Evolutionary conservation across 2,329 filamentous ascomycete species (phyloP).

Genomic region (Verticillium tricorpus): DNA sequence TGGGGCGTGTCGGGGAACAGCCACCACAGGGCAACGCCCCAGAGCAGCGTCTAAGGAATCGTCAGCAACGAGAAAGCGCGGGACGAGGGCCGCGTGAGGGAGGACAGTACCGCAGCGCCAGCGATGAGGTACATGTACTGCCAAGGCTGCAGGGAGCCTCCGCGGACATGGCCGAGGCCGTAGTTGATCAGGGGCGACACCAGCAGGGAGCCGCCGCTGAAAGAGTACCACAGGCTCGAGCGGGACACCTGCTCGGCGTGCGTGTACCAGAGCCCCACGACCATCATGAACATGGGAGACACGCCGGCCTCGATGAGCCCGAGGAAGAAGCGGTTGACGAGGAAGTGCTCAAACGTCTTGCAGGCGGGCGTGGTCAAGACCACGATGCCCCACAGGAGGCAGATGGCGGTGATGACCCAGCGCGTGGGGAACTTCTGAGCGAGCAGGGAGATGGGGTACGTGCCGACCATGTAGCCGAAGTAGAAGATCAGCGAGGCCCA

Average conservation of each 20-base stretch:
- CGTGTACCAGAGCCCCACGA: slow-evolving; percentile 34
- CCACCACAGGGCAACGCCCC: slow-evolving; percentile 18
- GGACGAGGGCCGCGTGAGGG: not conserved
- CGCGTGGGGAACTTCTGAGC: slow-evolving; percentile 22
- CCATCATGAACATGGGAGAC: slow-evolving; percentile 29
- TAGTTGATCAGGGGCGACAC: slow-evolving; percentile 28
- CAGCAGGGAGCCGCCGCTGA: slow-evolving; percentile 29
- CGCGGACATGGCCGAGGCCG: slow-evolving; percentile 25
- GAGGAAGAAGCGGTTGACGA: slow-evolving; percentile 30
- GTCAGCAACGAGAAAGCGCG: not conserved
- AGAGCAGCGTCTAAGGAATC: slow-evolving; percentile 4
- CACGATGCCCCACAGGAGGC: slow-evolving; percentile 24
- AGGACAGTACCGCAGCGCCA: slow-evolving; percentile 14
- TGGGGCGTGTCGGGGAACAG: slow-evolving; percentile 23
- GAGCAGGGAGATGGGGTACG: slow-evolving; percentile 24
- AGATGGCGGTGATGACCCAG: slow-evolving; percentile 22
- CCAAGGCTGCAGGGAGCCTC: slow-evolving; percentile 21
- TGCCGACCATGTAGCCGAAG: slow-evolving; percentile 25
- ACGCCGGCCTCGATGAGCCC: slow-evolving; percentile 28
- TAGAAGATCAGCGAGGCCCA: slow-evolving; percentile 28
- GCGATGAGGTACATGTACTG: slow-evolving; percentile 30
- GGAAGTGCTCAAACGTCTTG: slow-evolving; percentile 23
- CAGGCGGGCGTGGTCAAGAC: slow-evolving; percentile 27
- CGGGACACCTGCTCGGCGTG: slow-evolving; percentile 30
- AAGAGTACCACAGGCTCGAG: slow-evolving; percentile 31